phyloP scores from a whole-genome alignment of 768 basidiomycete species.

The Phaeotremella skinneri region DNA sequence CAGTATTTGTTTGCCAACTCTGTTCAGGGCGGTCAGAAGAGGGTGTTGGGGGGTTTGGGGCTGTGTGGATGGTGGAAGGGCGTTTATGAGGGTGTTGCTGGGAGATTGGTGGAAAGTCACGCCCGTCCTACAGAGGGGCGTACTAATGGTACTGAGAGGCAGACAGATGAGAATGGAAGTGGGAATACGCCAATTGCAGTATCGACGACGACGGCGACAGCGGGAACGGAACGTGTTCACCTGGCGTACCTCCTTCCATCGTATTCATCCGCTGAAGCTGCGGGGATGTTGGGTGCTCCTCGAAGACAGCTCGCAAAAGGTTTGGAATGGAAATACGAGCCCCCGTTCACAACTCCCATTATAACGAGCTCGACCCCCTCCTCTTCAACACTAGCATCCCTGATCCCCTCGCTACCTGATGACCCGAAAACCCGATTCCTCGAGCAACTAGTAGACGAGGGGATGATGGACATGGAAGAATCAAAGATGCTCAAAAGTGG shows the following conservation, averaged over 20 bases:
- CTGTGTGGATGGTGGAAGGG: slow-evolving; percentile 93
- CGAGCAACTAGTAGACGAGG: slow-evolving; percentile 68
- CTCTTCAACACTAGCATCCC: slow-evolving; percentile 59
- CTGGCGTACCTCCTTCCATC: slow-evolving; percentile 44
- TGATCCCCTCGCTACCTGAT: slow-evolving; percentile 90
- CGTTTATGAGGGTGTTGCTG: slow-evolving; percentile 62
- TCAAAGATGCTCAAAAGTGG: slow-evolving; percentile 55
- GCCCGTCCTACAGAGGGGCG: not conserved
- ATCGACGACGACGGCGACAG: not conserved
- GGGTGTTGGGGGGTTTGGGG: slow-evolving; percentile 69
- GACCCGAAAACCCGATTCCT: slow-evolving; percentile 93
- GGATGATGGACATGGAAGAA: slow-evolving; percentile 27
- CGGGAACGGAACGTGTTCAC: not conserved
- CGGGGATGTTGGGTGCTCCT: slow-evolving; percentile 30
- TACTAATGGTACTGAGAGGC: not conserved
- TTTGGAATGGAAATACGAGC: slow-evolving; percentile 55
- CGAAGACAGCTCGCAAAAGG: slow-evolving; percentile 22
- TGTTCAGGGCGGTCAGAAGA: slow-evolving; percentile 65
- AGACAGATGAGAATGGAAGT: not conserved
- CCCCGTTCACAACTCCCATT: slow-evolving; percentile 31
- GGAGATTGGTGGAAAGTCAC: slow-evolving; percentile 48
- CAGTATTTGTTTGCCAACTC: slow-evolving; percentile 96
- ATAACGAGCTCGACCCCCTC: slow-evolving; percentile 1
- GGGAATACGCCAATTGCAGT: not conserved
- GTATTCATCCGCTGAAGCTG: slow-evolving; percentile 37